These are phyloP conservation scores for Dryadomyces sulphureus DNA, from an alignment of 2,329 filamentous ascomycete genomes.

Conservation along the genomic window DNA sequence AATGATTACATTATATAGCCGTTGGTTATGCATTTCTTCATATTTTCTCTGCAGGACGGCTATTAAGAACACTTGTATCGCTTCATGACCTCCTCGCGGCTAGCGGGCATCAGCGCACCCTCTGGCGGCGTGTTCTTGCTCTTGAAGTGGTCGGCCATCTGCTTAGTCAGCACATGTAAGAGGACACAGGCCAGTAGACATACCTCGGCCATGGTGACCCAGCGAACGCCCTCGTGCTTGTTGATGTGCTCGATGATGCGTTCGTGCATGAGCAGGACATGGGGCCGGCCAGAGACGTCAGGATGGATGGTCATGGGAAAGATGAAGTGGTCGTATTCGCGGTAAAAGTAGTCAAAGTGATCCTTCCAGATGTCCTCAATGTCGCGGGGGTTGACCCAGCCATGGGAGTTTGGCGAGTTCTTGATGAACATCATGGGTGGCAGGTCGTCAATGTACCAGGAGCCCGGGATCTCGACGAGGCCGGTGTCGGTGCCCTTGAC, in stretches of 20 bases:
- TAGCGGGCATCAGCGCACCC: slow-evolving; percentile 47
- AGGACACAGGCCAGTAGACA: slow-evolving; percentile 32
- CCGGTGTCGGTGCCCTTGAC: slow-evolving; percentile 44
- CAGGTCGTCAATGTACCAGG: slow-evolving; percentile 50
- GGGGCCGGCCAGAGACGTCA: slow-evolving; percentile 55
- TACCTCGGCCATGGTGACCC: slow-evolving; percentile 39
- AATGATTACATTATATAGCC: not conserved
- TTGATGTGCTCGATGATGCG: slow-evolving; percentile 12
- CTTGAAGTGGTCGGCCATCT: slow-evolving; percentile 61
- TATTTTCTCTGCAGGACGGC: too few relatives aligned
- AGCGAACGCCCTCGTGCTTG: slow-evolving; percentile 32
- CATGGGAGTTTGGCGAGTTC: slow-evolving; percentile 47
- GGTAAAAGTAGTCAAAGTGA: slow-evolving; percentile 60
- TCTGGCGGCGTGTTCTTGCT: slow-evolving; percentile 40
- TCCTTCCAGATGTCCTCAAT: slow-evolving; percentile 50
- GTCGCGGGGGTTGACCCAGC: slow-evolving; percentile 38
- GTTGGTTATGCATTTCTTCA: not conserved
- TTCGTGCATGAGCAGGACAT: slow-evolving; percentile 39
- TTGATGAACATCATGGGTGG: slow-evolving; percentile 64
- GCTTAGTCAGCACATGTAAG: slow-evolving; percentile 24
- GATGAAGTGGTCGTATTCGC: slow-evolving; percentile 62
- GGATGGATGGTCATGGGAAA: slow-evolving; percentile 69
- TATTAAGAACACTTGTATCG: too few relatives aligned
- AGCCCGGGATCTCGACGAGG: slow-evolving; percentile 50
- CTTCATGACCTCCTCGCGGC: slow-evolving; percentile 35